These are phyloP conservation scores for Phytophthora pini DNA, from an alignment of 352 stramenopile species.

Conservation along the genomic window DNA sequence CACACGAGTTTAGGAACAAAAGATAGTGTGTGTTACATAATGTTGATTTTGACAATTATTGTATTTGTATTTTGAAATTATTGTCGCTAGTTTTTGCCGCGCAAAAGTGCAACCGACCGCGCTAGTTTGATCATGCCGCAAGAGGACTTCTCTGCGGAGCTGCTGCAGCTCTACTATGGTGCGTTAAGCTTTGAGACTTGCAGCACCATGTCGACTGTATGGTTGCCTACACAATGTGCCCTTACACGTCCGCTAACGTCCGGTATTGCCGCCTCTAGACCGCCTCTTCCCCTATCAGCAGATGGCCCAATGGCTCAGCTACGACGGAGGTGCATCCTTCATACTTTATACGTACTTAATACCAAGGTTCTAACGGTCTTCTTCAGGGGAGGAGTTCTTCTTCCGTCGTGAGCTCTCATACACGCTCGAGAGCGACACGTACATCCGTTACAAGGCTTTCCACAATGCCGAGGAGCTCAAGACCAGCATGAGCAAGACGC, in stretches of 20 bases:
- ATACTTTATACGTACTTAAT: not conserved
- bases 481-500: conserved; percentile 88
- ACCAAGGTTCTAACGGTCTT: conserved; percentile 1
- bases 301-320: conserved; percentile 85
- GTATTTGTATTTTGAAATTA: not conserved
- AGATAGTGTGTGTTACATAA: too few relatives aligned
- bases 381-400: conserved; percentile 77
- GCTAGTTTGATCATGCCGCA: conserved; percentile 49
- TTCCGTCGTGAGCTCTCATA: conserved; percentile 97
- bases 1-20: not conserved
- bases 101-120: conserved; percentile 4
- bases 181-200: not conserved
- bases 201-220: not conserved
- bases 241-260: not conserved
- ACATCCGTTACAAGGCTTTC: conserved; percentile 98
- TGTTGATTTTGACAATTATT: not conserved
- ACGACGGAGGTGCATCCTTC: conserved; percentile 64
- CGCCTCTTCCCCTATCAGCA: conserved; percentile 88
- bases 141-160: conserved; percentile 84
- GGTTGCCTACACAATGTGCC: conserved; percentile 1
- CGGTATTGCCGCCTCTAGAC: conserved; percentile 43
- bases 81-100: conserved; percentile 17
- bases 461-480: conserved; percentile 89
- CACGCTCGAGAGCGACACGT: conserved; percentile 98
- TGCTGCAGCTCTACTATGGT: conserved; percentile 91